A percentile compares a stretch with the other conserved stretches of the same genome.
Conservation (phyloP, 257 asterid species). For the Scutellaria barbata region DNA sequence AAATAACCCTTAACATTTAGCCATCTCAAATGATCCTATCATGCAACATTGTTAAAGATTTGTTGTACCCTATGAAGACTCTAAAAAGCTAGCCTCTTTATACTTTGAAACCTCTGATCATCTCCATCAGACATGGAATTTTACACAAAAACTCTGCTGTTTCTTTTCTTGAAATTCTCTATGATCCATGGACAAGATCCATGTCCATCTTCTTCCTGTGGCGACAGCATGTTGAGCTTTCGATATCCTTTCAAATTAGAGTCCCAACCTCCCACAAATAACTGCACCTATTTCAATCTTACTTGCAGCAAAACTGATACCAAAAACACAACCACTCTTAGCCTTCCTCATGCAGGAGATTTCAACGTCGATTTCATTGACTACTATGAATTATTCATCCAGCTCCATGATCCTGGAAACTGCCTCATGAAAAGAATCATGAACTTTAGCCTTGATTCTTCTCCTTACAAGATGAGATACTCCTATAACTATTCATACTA, state of each 20-base stretch:
- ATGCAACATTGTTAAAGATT: not conserved
- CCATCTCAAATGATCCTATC: not conserved
- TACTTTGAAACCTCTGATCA: not conserved
- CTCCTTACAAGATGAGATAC: slow-evolving; percentile 2
- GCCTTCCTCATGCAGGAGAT: slow-evolving; percentile 27
- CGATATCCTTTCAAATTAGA: slow-evolving; percentile 36
- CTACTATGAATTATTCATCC: not conserved
- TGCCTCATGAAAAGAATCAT: slow-evolving; percentile 38
- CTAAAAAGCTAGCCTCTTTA: not conserved
- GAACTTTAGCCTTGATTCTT: slow-evolving; percentile 33
- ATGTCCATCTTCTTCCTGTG: slow-evolving; percentile 34
- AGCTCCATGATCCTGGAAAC: slow-evolving; percentile 35
- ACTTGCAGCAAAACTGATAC: not conserved
- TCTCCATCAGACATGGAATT: slow-evolving; percentile 18
- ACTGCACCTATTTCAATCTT: slow-evolving; percentile 37
- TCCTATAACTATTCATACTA: slow-evolving; percentile 21
- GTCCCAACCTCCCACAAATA: slow-evolving; percentile 1
- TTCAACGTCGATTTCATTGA: slow-evolving; percentile 33
- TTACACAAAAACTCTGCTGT: slow-evolving; percentile 3
- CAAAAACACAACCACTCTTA: not conserved
- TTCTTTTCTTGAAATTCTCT: slow-evolving; percentile 8
- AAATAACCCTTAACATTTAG: slow-evolving; percentile 6
- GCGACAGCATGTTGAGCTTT: slow-evolving; percentile 7
- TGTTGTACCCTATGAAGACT: slow-evolving; percentile 21
- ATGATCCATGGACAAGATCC: not conserved